Conservation (phyloP, 805 yeast species). For the Ogataea trehaloabstinens region DNA sequence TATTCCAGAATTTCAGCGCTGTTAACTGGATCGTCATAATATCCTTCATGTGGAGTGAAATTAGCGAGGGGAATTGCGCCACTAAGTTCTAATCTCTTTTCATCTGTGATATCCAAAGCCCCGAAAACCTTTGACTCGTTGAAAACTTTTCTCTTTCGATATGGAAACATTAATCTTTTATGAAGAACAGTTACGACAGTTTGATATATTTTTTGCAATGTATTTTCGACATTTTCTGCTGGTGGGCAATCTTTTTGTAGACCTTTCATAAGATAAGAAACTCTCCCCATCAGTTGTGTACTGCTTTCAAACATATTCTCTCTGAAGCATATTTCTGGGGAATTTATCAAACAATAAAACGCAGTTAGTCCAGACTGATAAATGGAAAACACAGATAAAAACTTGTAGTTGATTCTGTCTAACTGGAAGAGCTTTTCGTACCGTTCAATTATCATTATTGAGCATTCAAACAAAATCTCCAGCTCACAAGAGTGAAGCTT, state of each 20-base stretch:
- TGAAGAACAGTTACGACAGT: constrained; percentile 6
- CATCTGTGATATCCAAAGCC: constrained; percentile 1
- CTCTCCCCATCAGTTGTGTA: constrained; percentile 7
- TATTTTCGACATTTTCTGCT: constrained; percentile 13
- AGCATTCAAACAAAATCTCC: constrained; percentile 11
- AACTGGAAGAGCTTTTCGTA: constrained; percentile 11
- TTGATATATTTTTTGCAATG: constrained; percentile 7
- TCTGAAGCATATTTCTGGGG: constrained; percentile 9
- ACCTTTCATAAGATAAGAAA: constrained; percentile 6
- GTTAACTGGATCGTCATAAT: background rate
- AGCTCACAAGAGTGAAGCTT: constrained; percentile 8
- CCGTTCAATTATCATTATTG: constrained; percentile 11
- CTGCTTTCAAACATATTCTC: constrained; percentile 6
- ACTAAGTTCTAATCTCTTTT: background rate
- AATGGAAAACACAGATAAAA: constrained; percentile 20
- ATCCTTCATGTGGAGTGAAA: background rate
- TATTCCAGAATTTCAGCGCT: background rate
- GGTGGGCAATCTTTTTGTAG: constrained; percentile 20
- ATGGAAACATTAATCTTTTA: constrained; percentile 3
- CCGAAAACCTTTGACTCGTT: background rate
- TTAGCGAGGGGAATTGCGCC: constrained; percentile 3
- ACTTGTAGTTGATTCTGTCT: constrained; percentile 20
- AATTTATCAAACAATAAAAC: constrained; percentile 19
- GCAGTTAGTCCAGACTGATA: constrained; percentile 20
- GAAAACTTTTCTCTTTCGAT: background rate